Base-by-base conservation (phyloP, 768 basidiomycete genomes). In the Chlorophyllum brunneum region DNA sequence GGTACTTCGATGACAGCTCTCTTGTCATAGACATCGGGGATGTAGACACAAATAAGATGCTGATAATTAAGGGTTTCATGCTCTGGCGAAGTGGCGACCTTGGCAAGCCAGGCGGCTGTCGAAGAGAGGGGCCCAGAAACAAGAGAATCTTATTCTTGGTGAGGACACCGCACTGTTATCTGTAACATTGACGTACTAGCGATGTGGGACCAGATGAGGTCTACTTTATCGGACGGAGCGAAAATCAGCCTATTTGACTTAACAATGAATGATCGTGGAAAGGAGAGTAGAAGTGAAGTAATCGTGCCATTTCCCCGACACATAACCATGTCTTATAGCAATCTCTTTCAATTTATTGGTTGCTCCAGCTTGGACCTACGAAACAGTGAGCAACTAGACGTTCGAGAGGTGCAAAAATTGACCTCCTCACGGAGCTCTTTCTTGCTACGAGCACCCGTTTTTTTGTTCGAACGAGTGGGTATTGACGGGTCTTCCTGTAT, bases 401-500 rank as follows among this genome's bases (percentile, higher is more conserved):
- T 5, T 22, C 18, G 36, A 11, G 18, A 5, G 18, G n/a, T 16
- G 10, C n/a, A 5, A 42, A 29, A 27, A 43, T 66, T 16, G 62
- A 86, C 87, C 68, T 82, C 70, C 63, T 89, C 87, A 36, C 85
- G 77, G 5, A 85, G 65, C 64, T 89, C 85, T 63, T 87, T 89
- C 65, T 89, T 90, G 59, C 85, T 85, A 66, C 78, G 83, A 0
- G 74, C 72, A 5, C 86, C 86, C 18, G 82, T 81, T 64, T 86
- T 88, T 67, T 88, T 89, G 61, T 71, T 88, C 4, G 81, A 75
- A 5, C 85, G 82, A 4, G 75, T 50, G 5, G 88, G 87, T 27
- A 89, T 88, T 0, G 82, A 74, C 2, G 67, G 64, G 51, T 88
- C 83, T 46, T 83, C 81, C 85, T 88, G 33, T 15, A 13, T 11